phyloP scores from a whole-genome alignment of 2,329 filamentous ascomycete species.

The Penicillium sp. region DNA sequence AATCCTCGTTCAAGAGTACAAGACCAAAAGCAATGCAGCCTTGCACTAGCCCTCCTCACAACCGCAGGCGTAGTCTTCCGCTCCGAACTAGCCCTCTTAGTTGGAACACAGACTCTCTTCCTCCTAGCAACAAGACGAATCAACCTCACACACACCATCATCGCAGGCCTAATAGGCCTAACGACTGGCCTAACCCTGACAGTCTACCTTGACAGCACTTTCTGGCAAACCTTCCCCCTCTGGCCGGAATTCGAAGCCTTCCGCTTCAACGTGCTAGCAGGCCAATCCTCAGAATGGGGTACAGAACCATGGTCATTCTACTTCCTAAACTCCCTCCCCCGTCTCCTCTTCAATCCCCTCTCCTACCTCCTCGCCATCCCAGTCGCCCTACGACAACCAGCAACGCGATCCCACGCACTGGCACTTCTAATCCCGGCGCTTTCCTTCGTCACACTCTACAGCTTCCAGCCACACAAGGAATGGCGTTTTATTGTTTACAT shows the following conservation, averaged over 20 bases:
- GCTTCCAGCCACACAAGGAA: conserved; percentile 90
- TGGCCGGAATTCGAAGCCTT: conserved; percentile 93
- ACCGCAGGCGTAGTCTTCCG: conserved; percentile 82
- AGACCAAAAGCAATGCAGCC: conserved; percentile 53
- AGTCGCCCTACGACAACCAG: conserved; percentile 52
- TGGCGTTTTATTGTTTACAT: conserved; percentile 91
- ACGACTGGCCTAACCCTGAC: conserved; percentile 71
- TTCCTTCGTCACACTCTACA: conserved; percentile 76
- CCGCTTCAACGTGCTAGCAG: conserved; percentile 84
- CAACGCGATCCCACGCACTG: conserved; percentile 53
- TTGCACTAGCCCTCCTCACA: conserved; percentile 73
- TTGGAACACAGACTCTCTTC: conserved; percentile 66
- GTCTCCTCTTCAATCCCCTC: conserved; percentile 78
- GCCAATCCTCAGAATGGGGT: conserved; percentile 84
- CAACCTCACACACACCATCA: conserved; percentile 57
- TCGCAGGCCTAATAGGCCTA: conserved; percentile 65
- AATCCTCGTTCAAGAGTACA: conserved; percentile 29
- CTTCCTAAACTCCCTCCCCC: conserved; percentile 75
- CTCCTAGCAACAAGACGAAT: conserved; percentile 60
- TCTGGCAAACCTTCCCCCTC: conserved; percentile 76
- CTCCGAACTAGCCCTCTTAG: conserved; percentile 80
- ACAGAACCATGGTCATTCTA: conserved; percentile 84
- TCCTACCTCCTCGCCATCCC: conserved; percentile 55
- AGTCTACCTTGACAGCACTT: conserved; percentile 81
- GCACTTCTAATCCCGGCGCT: conserved; percentile 65